Conservation (phyloP, 192 early-diverging fungal species). For the Funneliformis mosseae region DNA sequence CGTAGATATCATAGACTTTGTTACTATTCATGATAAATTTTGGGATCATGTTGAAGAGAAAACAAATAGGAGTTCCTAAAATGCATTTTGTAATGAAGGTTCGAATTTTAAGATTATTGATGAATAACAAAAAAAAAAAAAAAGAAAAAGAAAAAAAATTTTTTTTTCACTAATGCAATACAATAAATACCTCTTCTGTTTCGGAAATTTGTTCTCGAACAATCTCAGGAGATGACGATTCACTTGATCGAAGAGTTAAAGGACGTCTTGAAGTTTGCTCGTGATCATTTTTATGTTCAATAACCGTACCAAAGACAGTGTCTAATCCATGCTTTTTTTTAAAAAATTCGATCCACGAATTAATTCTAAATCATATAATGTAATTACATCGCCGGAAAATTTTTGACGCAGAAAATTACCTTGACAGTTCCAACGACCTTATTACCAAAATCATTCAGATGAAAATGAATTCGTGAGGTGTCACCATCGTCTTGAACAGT, state of each 20-base stretch:
- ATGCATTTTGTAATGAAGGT: too few species aligned
- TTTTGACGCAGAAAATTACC: neutral
- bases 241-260: neutral
- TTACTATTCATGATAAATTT: too few species aligned
- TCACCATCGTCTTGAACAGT: too few species aligned
- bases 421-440: neutral
- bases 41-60: too few species aligned
- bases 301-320: neutral
- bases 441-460: neutral
- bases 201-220: neutral
- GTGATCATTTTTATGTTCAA: neutral
- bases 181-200: neutral
- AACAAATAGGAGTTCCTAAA: too few species aligned
- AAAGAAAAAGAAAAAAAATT: neutral
- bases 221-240: neutral
- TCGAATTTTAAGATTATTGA: too few species aligned
- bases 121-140: neutral
- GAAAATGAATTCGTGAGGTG: neutral
- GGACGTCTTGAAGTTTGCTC: neutral
- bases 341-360: neutral
- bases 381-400: neutral
- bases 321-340: neutral
- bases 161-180: too few species aligned
- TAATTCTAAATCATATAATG: neutral
- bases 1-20: too few species aligned